A percentile compares a stretch with the other conserved stretches of the same genome.
Evolutionary conservation across 2,329 filamentous ascomycete species (phyloP).

Genomic region (Scedosporium minutisporum): DNA sequence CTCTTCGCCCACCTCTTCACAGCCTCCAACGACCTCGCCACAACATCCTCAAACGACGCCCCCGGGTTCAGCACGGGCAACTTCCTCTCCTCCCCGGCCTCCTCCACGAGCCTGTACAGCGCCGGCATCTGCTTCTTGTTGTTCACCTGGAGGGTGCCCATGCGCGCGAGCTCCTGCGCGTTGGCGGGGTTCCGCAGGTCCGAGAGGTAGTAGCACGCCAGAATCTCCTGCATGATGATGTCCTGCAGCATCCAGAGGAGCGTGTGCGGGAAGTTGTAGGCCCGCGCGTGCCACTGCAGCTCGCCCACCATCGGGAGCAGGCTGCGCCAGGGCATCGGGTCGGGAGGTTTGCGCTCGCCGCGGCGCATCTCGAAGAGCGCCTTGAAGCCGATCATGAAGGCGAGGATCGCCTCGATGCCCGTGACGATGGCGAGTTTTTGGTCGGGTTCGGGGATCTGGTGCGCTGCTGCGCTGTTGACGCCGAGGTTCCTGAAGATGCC

Average conservation of each 20-base stretch:
- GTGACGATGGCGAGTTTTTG: conserved; percentile 32
- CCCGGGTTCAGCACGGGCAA: conserved; percentile 17
- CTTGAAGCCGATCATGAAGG: conserved; percentile 45
- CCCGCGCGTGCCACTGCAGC: conserved; percentile 23
- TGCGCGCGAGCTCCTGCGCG: conserved; percentile 9
- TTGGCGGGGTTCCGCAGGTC: background rate
- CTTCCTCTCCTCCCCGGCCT: background rate
- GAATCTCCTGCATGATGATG: conserved; percentile 34
- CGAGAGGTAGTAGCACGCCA: conserved; percentile 17
- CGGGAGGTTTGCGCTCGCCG: conserved; percentile 32
- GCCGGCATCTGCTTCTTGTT: background rate
- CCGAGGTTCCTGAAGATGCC: conserved; percentile 23
- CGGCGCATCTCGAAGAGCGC: conserved; percentile 34
- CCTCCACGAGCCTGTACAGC: conserved; percentile 1
- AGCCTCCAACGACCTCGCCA: conserved; percentile 17
- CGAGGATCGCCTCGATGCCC: conserved; percentile 39
- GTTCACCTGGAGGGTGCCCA: background rate
- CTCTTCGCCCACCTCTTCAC: conserved; percentile 6
- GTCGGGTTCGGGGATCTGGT: conserved; percentile 20
- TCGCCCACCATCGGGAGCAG: conserved; percentile 34
- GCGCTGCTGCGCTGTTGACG: conserved; percentile 14
- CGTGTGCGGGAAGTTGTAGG: conserved; percentile 29
- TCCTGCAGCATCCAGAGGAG: conserved; percentile 34
- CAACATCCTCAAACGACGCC: conserved; percentile 57
- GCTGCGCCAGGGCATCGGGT: conserved; percentile 31